Evolutionary conservation across 768 basidiomycete species (phyloP).

Genomic region (Amanita rubescens): DNA sequence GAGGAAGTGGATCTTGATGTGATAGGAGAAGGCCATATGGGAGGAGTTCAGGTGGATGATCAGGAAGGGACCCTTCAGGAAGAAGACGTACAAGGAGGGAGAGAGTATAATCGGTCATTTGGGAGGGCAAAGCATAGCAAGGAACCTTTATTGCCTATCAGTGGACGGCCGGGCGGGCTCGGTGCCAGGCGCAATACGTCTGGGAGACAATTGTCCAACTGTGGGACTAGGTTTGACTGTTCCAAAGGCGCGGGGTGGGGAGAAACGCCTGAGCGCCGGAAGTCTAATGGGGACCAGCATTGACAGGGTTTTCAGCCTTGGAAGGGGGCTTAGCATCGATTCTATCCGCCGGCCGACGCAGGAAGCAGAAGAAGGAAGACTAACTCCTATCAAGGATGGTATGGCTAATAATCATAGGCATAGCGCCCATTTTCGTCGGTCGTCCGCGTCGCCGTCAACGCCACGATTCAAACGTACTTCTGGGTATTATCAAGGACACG

Average conservation of each 20-base stretch:
- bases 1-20: constrained; percentile 3
- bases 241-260: neutral
- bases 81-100: neutral
- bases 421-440: constrained; percentile 7
- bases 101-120: constrained; percentile 1
- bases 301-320: constrained; percentile 50
- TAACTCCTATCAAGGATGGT: constrained; percentile 11
- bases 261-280: constrained; percentile 19
- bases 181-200: constrained; percentile 19
- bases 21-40: neutral
- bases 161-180: constrained; percentile 21
- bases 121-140: constrained; percentile 55
- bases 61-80: neutral
- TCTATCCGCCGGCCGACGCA: constrained; percentile 30
- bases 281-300: constrained; percentile 50
- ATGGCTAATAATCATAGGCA: constrained; percentile 13
- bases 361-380: constrained; percentile 2
- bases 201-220: neutral
- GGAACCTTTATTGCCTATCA: constrained; percentile 63
- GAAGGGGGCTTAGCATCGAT: constrained; percentile 45
- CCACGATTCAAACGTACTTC: constrained; percentile 14
- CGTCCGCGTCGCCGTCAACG: constrained; percentile 12
- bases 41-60: neutral
- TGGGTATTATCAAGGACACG: neutral
- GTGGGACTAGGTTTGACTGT: constrained; percentile 4